Percentiles rank a stretch among this genome's conserved stretches.
Conservation (phyloP, 768 basidiomycete species). For the Hericium coralloides region DNA sequence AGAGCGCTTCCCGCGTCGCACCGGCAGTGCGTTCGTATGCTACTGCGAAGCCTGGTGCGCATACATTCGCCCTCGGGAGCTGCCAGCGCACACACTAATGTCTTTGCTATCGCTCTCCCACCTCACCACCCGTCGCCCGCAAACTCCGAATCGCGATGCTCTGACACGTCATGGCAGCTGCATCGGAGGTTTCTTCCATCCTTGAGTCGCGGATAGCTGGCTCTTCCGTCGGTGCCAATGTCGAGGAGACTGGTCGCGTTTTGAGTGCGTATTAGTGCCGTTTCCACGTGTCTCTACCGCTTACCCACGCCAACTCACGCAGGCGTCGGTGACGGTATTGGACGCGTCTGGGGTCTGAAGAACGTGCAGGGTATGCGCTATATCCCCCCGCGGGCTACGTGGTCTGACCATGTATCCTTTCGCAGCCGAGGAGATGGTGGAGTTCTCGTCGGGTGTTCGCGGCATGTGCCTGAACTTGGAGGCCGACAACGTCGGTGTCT, state of each 20-base stretch:
- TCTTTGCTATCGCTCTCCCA: neutral
- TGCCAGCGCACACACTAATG: slow-evolving; percentile 11
- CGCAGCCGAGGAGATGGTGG: slow-evolving; percentile 99
- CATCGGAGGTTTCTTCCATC: slow-evolving; percentile 98
- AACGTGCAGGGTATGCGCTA: slow-evolving; percentile 82
- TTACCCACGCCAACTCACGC: slow-evolving; percentile 14
- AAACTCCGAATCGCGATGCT: slow-evolving; percentile 24
- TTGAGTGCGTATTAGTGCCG: slow-evolving; percentile 57
- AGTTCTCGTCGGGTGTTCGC: slow-evolving; percentile 99
- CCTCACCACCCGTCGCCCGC: slow-evolving; percentile 6
- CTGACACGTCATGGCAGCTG: slow-evolving; percentile 51
- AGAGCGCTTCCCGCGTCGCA: slow-evolving; percentile 35
- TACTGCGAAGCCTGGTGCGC: slow-evolving; percentile 93
- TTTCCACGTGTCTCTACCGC: slow-evolving; percentile 15
- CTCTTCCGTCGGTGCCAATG: slow-evolving; percentile 81
- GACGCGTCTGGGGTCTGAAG: slow-evolving; percentile 97
- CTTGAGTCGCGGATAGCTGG: slow-evolving; percentile 98
- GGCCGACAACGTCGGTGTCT: slow-evolving; percentile 99
- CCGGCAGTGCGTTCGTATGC: slow-evolving; percentile 80
- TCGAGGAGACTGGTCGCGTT: slow-evolving; percentile 99
- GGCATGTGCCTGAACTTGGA: slow-evolving; percentile 99
- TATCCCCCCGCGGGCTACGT: slow-evolving; percentile 14
- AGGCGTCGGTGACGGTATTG: slow-evolving; percentile 99
- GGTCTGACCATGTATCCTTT: slow-evolving; percentile 15
- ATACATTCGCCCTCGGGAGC: neutral